Base-by-base conservation (phyloP, 139 green algal species). In the Closterium sp. region DNA sequence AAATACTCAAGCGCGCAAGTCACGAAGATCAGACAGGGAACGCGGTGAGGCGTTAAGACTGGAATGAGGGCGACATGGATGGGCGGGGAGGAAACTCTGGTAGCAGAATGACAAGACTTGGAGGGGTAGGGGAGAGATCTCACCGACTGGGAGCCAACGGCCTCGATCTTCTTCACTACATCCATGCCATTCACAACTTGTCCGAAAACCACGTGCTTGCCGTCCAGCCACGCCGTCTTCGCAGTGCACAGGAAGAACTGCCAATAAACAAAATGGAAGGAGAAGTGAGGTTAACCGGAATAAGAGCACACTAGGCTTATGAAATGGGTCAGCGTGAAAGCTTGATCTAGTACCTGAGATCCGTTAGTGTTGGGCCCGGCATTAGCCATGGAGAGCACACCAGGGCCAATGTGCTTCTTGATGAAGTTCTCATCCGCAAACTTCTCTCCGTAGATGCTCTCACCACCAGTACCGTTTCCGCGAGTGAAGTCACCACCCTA, bases 121-220 rank as follows among this genome's bases (percentile, higher is more conserved):
- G 28, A 87, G 21, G 6, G n/a, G 21, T 28, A 89, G 22, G 22
- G 11, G 70, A 27, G n/a, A 32, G n/a, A 31, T 21, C 90, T 92
- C n/a, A 97, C 93, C 24, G 30, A 86, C 10, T n/a, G 13, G 50
- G 79, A 91, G 88, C 98, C 98, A 5, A 97, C 27, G 0, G 91
- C 95, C 95, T 99, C 98, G 34, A 99, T 95, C 95, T 97, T 97
- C 87, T 97, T 95, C 86, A 99, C 97, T 6, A 99, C 94, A 90
- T 99, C 97, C 97, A 99, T 98, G 91, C 98, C 98, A 89, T 99
- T 96, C 17, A 99, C 87, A 0, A 99, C 97, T 90, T 98, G 97
- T 85, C 98, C 98, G 94, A 99, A 99, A 28, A 99, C 98, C 10
- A 98, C 97, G 92, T 99, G 98, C 86, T 92, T 95, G 27, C 95